Conservation (phyloP, 306 rosid species). For the Crotalaria pallida region DNA sequence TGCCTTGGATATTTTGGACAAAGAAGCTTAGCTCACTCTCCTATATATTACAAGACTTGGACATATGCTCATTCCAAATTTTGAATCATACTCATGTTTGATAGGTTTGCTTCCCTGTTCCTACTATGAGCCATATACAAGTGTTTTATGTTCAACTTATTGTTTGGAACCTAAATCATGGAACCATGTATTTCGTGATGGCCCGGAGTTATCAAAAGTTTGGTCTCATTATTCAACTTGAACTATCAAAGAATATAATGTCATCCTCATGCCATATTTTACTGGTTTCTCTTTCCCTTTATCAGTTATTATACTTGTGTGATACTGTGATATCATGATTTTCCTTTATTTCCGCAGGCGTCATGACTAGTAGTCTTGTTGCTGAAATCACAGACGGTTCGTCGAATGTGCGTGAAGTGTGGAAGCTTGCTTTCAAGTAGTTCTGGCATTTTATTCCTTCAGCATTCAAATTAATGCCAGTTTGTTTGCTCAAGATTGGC, state of each 20-base stretch:
- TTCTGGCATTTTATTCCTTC: conserved; percentile 7
- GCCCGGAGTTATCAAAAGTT: neutral
- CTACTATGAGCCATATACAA: neutral
- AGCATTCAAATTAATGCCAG: neutral
- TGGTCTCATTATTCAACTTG: neutral
- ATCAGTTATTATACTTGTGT: neutral
- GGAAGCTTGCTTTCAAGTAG: conserved; percentile 76
- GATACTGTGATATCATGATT: neutral
- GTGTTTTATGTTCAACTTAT: neutral
- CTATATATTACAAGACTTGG: too few relatives aligned
- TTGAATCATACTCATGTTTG: too few relatives aligned
- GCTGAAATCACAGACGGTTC: conserved; percentile 94
- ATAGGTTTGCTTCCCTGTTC: neutral
- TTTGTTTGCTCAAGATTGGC: conserved; percentile 2
- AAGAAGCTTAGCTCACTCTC: too few relatives aligned
- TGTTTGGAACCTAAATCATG: neutral
- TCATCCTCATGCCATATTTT: neutral
- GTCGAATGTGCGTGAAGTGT: conserved; percentile 88
- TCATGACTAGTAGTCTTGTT: conserved; percentile 52
- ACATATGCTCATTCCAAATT: too few relatives aligned
- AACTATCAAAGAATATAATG: neutral
- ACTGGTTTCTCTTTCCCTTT: neutral
- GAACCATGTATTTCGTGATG: neutral
- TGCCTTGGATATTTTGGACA: too few relatives aligned
- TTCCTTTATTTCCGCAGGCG: conserved; percentile 41